Evolutionary conservation across 345 rosid genomes (phyloP), one percentile per base, ranked within the genome.

Genomic region (Ceriops zippeliana): DNA sequence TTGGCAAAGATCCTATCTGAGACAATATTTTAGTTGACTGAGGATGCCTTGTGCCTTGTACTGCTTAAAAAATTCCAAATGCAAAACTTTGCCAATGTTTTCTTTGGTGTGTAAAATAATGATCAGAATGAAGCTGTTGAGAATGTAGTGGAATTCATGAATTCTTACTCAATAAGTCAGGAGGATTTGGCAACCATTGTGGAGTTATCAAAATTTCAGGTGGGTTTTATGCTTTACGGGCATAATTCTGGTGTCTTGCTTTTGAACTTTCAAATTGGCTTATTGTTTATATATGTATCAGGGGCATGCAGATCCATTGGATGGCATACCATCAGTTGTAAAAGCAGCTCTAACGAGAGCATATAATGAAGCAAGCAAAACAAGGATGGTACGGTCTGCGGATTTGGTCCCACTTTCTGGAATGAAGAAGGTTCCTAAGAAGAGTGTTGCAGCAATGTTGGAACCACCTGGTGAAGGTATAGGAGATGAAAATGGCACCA

Each of bases 261-360:
- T 38, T 26, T 4, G 46, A 15, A 53, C 58, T 37, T 7, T 31
- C 28, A 21, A 52, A 58, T 22, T 24, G 21, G 19, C 65, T 63
- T 6, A 30, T 70, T 59, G 38, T 67, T 77, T 19, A 64, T 66
- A n/a, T 72, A 34, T 79, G 42, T 60, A 63, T 81, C 79, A 91
- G 97, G 96, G 93, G 52, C 88, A 75, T 66, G 68, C 78, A 74
- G 87, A 87, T 82, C 99, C 97, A 15, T 61, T 95, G 77, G 96
- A 95, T 63, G 96, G 99, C 71, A 85, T 95, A 65, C 76, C 84
- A 58, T 82, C 97, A 28, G 74, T 90, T 58, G 95, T 91, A 28
- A 95, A 95, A 85, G 78, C 99, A 67, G 96, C 99, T 64, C 64
- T 95, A 79, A 95, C 99, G 0, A 87, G 83, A 80, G 87, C 91